Evolutionary conservation across 345 rosid species (phyloP).

Genomic region (Sonneratia caseolaris): DNA sequence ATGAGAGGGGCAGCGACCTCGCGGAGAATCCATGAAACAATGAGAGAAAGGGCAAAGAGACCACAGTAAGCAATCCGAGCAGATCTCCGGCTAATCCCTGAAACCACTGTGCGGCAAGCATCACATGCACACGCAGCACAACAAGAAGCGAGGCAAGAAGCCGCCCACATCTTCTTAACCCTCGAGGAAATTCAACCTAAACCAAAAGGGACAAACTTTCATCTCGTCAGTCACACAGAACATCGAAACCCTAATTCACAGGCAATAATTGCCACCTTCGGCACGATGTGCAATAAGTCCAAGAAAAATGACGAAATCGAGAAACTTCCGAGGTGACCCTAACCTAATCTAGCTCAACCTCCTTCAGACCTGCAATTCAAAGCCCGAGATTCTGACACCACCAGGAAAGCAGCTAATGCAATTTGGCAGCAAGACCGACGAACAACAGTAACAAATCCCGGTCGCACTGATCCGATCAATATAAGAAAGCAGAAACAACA

Average conservation of each 20-base stretch:
- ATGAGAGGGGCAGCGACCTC: slow-evolving; percentile 97
- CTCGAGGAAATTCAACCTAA: slow-evolving; percentile 5
- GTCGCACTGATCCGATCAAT: not conserved
- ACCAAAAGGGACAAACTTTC: not conserved
- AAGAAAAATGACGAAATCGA: not conserved
- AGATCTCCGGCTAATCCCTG: slow-evolving; percentile 84
- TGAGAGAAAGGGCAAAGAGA: slow-evolving; percentile 82
- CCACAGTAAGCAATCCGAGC: slow-evolving; percentile 98
- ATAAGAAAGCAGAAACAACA: not conserved
- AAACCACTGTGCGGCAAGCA: slow-evolving; percentile 83
- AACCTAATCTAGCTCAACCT: not conserved
- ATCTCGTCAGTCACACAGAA: not conserved
- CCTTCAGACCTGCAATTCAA: not conserved
- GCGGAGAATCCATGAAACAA: slow-evolving; percentile 93
- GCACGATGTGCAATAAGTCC: not conserved
- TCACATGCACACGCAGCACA: slow-evolving; percentile 98
- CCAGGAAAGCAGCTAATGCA: not conserved
- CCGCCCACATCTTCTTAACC: slow-evolving; percentile 77
- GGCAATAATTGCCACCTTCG: not conserved
- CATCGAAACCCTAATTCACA: not conserved
- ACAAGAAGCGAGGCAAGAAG: slow-evolving; percentile 97
- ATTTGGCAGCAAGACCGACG: not conserved
- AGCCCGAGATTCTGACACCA: not conserved
- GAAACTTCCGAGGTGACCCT: not conserved
- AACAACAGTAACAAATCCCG: not conserved